Evolutionary conservation across 495 filamentous ascomycete species (phyloP), one percentile per base, ranked within the genome.

Genomic region (Penicillium lagena): DNA sequence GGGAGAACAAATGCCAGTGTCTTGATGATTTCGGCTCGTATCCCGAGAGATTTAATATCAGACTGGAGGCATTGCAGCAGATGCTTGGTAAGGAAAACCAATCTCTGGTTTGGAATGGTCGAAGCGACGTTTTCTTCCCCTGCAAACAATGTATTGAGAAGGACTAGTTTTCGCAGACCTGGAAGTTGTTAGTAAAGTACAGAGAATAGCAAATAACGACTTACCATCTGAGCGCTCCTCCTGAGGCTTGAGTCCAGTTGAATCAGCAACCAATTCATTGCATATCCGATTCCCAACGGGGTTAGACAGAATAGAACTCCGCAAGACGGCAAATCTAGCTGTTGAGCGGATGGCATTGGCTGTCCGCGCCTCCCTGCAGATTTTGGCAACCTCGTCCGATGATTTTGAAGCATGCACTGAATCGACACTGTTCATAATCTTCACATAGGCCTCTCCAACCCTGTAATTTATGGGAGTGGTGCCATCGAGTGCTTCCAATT

Each of bases 41-140:
- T 43, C 22, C 62, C 59, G 12, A 63, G 47, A 13, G 64, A 48
- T 8, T 66, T 40, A 2, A 70, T 54, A n/a, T 74, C 70, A 0
- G 76, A 73, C 29, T 83, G 71, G 2, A 87, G 61, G 78, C 85
- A 90, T 12, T 78, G 72, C 8, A 84, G 71, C 7, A 96, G 64
- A 50, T 90, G 81, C 59, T 89, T 87, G 29, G 90, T 76, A 17
- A 90, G 81, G 56, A 95, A 89, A 3, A 96, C 81, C 30, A 89
- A 54, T 30, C 90, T 77, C 54, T 91, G 89, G 28, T 85, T 86
- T 12, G 88, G 85, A 38, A 95, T 72, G 12, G 65, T 67, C 7
- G 68, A 55, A 4, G 68, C 53, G n/a, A 71, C 58, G 10, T 75
- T 68, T 14, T 76, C 72, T 30, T 79, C 70, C 11, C 63, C 71